These are phyloP conservation scores for Spergularia marina DNA, from an alignment of 148 eudicot genomes.

Conservation along the genomic window DNA sequence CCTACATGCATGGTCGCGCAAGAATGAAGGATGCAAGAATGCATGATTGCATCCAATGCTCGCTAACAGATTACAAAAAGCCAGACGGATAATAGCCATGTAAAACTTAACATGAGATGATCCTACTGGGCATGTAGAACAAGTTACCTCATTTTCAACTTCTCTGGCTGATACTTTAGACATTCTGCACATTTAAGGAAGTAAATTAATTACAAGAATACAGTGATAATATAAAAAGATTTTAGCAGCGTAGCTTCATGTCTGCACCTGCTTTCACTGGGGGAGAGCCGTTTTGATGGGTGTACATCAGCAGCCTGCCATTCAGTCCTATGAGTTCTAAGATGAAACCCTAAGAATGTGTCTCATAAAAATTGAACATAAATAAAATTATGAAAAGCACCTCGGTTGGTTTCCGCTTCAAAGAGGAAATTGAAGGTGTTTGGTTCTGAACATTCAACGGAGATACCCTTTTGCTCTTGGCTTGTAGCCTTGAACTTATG, in stretches of 20 bases:
- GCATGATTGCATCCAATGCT: background rate
- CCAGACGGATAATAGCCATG: background rate
- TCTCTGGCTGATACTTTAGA: constrained; percentile 31
- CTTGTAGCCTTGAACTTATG: constrained; percentile 19
- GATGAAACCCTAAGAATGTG: constrained; percentile 5
- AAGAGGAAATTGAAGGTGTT: constrained; percentile 38
- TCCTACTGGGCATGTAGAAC: constrained; percentile 1
- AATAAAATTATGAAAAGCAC: constrained; percentile 35
- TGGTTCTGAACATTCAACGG: constrained; percentile 32
- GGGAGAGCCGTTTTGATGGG: constrained; percentile 59
- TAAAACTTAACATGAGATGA: background rate
- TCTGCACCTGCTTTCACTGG: constrained; percentile 55
- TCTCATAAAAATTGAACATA: constrained; percentile 2
- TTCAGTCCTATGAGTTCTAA: constrained; percentile 18
- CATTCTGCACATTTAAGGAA: constrained; percentile 42
- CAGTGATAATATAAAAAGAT: background rate
- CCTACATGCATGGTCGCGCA: constrained; percentile 34
- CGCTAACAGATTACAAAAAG: background rate
- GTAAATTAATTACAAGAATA: constrained; percentile 11
- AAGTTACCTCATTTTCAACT: constrained; percentile 42
- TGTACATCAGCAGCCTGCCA: constrained; percentile 42
- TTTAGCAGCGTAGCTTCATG: background rate
- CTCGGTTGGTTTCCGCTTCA: constrained; percentile 65
- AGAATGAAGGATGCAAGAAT: background rate
- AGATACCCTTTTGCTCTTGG: constrained; percentile 21